These are phyloP conservation scores for Fragilaria radians DNA, from an alignment of 108 stramenopile genomes.

Conservation along the genomic window DNA sequence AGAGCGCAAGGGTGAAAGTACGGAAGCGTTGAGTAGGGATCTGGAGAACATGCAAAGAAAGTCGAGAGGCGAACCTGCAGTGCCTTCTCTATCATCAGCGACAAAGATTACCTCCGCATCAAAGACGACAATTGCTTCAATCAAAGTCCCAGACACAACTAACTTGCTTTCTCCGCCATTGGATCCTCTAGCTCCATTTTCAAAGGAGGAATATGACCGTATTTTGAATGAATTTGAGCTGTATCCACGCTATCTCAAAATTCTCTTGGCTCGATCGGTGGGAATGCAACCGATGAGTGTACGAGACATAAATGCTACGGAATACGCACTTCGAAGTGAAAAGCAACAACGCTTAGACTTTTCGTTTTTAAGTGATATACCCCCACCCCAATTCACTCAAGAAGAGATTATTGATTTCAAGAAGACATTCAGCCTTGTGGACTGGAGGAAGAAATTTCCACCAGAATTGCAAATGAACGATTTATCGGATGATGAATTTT, in stretches of 20 bases:
- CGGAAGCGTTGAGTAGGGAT: conserved; percentile 1
- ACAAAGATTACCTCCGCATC: background rate
- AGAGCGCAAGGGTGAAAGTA: background rate
- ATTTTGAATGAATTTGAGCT: conserved; percentile 17
- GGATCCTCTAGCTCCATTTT: conserved; percentile 6
- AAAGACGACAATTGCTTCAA: background rate
- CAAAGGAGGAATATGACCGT: conserved; percentile 29
- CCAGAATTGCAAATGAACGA: background rate
- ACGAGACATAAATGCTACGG: conserved; percentile 24
- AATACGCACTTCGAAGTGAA: conserved; percentile 19
- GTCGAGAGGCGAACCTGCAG: conserved; percentile 2
- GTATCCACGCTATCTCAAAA: conserved; percentile 39
- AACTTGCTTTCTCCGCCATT: background rate
- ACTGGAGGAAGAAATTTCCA: background rate
- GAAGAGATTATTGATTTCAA: conserved; percentile 41
- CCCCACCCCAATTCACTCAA: conserved; percentile 36
- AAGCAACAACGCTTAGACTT: conserved; percentile 16
- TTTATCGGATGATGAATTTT: background rate
- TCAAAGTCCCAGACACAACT: background rate
- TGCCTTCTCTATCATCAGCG: background rate
- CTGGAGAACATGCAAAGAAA: conserved; percentile 9
- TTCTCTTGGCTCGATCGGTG: conserved; percentile 28
- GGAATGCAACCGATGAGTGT: conserved; percentile 15
- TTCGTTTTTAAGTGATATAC: background rate
- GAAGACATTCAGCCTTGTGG: background rate